Evolutionary conservation across 257 asterid genomes (phyloP), one percentile per base, ranked within the genome.

Genomic region (Euphrasia confusa): DNA sequence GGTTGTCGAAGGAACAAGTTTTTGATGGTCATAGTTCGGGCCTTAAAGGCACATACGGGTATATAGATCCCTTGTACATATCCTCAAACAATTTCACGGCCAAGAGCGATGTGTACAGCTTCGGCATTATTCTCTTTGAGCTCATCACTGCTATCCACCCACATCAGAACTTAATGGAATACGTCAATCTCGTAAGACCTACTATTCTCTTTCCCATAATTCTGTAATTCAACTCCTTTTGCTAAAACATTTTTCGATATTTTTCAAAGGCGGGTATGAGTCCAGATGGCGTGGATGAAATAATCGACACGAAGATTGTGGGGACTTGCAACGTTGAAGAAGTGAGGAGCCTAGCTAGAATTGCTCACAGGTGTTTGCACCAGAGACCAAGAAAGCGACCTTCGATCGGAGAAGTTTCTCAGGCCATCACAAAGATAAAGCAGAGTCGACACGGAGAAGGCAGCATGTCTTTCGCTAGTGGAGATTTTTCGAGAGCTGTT

Each of bases 91-190:
- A 78, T 71, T 87, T 81, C 84, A 93, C 99, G 13, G 74, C 83
- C 60, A 84, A 87, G 75, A 93, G 99, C 64, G 99, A 89, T 62
- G 83, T 93, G 61, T 93, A 87, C 75, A 93, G 97, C 76, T 82
- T 93, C 68, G 99, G 99, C 30, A 70, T 93, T 47, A 83, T 93
- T 80, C 95, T 93, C 74, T 93, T 93, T 65, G 99, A 93, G 80
- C 85, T 93, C 77, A 89, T 93, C 80, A 87, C 97, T 2, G 96
- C 97, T 66, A 93, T 93, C 65, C 99, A 93, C 67, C 99, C 99
- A 2, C 97, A 93, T 73, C 96, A 89, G 64, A 93, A 93, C 84
- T 68, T 93, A 65, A 68, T 93, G 89, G 99, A 93, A 76, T 93
- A 87, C 66, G 88, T 93, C 67, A 89, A 93, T 75, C 96, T 93